Conservation (phyloP, 108 stramenopile genomes). For the Mayamaea pseudoterrestris region DNA sequence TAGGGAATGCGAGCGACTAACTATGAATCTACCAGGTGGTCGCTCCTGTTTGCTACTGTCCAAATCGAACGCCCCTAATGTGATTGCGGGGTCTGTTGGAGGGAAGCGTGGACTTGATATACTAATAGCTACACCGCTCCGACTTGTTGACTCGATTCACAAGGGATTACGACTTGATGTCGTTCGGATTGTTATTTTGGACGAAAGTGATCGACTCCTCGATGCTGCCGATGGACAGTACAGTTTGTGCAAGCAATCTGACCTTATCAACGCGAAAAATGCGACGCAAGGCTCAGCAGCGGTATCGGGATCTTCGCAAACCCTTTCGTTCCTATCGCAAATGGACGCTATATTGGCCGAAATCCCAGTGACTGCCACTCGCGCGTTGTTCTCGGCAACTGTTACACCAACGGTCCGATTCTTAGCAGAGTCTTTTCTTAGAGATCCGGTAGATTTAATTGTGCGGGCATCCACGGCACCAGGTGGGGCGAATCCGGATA, state of each 20-base stretch:
- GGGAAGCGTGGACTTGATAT: constrained; percentile 68
- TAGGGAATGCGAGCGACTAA: constrained; percentile 86
- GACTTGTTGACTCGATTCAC: constrained; percentile 64
- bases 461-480: constrained; percentile 44
- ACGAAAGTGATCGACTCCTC: constrained; percentile 94
- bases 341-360: constrained; percentile 85
- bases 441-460: constrained; percentile 80
- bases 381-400: constrained; percentile 94
- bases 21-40: constrained; percentile 68
- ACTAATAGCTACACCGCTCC: constrained; percentile 60
- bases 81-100: constrained; percentile 46
- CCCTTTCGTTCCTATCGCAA: constrained; percentile 76
- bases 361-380: constrained; percentile 60
- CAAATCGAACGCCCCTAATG: constrained; percentile 70
- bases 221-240: constrained; percentile 56
- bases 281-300: neutral
- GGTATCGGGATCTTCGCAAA: constrained; percentile 51
- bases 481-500: constrained; percentile 70
- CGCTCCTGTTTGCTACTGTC: constrained; percentile 54
- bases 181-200: constrained; percentile 83
- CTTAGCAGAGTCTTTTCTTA: constrained; percentile 79
- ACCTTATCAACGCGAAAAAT: neutral
- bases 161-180: constrained; percentile 51
- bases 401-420: constrained; percentile 77
- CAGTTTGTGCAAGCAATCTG: neutral